Base-by-base conservation (phyloP, 2,329 filamentous ascomycete genomes). In the Mollisiaceae sp. region DNA sequence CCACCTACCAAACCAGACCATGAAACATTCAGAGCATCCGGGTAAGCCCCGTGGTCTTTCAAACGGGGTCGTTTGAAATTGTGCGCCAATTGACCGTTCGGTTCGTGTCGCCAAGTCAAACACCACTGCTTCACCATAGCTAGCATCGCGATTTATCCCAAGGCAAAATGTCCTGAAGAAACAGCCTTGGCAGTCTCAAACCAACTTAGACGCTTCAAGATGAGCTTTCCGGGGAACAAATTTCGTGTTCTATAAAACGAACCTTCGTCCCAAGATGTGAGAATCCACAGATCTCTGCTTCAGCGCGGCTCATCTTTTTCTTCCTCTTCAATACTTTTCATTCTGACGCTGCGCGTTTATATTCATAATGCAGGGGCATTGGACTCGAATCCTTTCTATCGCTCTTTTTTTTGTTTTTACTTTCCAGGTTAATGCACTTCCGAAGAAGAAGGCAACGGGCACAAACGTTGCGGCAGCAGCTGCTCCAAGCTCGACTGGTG, bases 181-280 rank as follows among this genome's bases (percentile, higher is more conserved):
- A 71, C 67, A 65, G 64, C 59, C 66, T 71, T 71, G 69, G 69
- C 66, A 59, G 69, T 70, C 68, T 71, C 62, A 66, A 59, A 14
- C 24, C 12, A 39, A 36, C 56, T 61, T 41, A 24, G 27, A 59
- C 43, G 55, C 56, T 65, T 62, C 59, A 62, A 43, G 55, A 59
- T 52, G 41, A 43, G 41, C 5, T 22, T 22, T 59, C 47, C 54
- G 55, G 56, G 6, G 36, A n/a, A 47, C 8, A 41, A 18, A 45
- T 36, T 64, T 62, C 41, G 50, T 24, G 18, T 59, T 45, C 14
- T 38, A 50, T 50, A 59, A 59, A 64, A 54, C 38, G 56, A 41
- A 59, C 55, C 43, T 63, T 67, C 64, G 41, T 67, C 63, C 56
- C 60, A 65, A 64, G n/a, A 43, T 61, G 35, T 55, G 59, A 45